Evolutionary conservation across 2,329 filamentous ascomycete genomes (phyloP), one percentile per base, ranked within the genome.

Genomic region (Pseudogymnoascus sp.): DNA sequence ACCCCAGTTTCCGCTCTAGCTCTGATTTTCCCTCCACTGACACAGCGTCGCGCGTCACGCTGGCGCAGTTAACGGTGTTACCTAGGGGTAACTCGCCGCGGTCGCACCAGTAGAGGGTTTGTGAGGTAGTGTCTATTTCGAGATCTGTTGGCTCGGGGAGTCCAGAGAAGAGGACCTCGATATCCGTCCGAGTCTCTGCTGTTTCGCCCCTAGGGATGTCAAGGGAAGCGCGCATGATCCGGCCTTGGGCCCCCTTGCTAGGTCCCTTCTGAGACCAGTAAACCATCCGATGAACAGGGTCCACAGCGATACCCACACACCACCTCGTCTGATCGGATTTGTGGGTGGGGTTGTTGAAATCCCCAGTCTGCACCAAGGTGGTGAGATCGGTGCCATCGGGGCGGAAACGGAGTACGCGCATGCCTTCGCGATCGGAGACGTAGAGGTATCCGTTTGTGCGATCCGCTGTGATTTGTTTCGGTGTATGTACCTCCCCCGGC

Each of bases 221-320:
- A 0, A 84, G 72, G 14, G 72, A 69, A 0, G 83, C 82, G 4
- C 75, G 72, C 68, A 83, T 82, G 45, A 87, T 84, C 3, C 79
- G 75, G 0, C 84, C 84, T 41, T 76, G 69, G 1, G 71, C 72
- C 0, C 75, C 77, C 69, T 86, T 86, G 2, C 78, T 76, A 0
- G 75, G 72, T 0, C 84, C 84, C 67, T 87, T 86, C 60, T 86
- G 83, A 0, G 80, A 83, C 84, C 84, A 87, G 75, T 81, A 86
- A 4, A 52, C 3, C 52, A 87, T 74, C 12, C 77, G 76, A 0
- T 72, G 71, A 0, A 70, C 63, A 0, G 72, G 71, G 2, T 78
- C 77, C 0, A 87, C 74, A 0, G 79, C 21, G 21, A 23, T 23
- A 3, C 21, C 21, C 21, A 23, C 21, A 23, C 21, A 23, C 21